Conservation (phyloP, 129 eudicot species). For the Chrysanthemum lavandulifolium region DNA sequence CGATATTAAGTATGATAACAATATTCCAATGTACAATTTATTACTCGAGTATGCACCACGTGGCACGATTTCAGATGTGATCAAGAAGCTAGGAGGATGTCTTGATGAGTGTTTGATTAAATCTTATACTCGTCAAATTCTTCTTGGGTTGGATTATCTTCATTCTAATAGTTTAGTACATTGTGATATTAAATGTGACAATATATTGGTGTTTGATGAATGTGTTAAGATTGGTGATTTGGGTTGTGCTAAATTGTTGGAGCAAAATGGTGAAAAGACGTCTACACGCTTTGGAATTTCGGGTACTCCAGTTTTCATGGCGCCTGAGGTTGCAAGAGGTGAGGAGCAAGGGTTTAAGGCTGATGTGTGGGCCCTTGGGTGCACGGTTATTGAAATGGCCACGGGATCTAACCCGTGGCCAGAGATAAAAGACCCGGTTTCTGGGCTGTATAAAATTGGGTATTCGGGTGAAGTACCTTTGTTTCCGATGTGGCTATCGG, state of each 20-base stretch:
- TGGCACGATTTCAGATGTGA: constrained; percentile 57
- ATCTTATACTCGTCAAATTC: constrained; percentile 48
- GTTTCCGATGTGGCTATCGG: constrained; percentile 53
- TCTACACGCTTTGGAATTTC: constrained; percentile 28
- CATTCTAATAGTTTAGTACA: constrained; percentile 62
- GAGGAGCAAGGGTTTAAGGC: constrained; percentile 69
- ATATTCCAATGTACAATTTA: constrained; percentile 47
- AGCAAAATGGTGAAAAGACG: constrained; percentile 15
- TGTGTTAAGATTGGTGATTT: constrained; percentile 70
- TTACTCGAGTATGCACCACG: constrained; percentile 61
- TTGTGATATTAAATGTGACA: constrained; percentile 76
- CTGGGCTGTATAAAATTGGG: constrained; percentile 62
- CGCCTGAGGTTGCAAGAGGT: constrained; percentile 88
- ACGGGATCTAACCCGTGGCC: constrained; percentile 78
- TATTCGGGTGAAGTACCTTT: constrained; percentile 59
- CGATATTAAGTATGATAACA: constrained; percentile 28
- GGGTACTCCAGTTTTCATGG: constrained; percentile 87
- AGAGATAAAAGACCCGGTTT: constrained; percentile 49
- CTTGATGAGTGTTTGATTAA: constrained; percentile 48
- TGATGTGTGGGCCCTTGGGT: constrained; percentile 90
- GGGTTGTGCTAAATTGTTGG: constrained; percentile 56
- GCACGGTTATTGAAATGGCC: constrained; percentile 73
- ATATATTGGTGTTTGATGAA: constrained; percentile 41
- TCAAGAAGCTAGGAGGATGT: constrained; percentile 51
- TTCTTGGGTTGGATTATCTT: constrained; percentile 61